Evolutionary conservation across 164 flowering plant species (phyloP).

Genomic region (Aristolochia contorta): DNA sequence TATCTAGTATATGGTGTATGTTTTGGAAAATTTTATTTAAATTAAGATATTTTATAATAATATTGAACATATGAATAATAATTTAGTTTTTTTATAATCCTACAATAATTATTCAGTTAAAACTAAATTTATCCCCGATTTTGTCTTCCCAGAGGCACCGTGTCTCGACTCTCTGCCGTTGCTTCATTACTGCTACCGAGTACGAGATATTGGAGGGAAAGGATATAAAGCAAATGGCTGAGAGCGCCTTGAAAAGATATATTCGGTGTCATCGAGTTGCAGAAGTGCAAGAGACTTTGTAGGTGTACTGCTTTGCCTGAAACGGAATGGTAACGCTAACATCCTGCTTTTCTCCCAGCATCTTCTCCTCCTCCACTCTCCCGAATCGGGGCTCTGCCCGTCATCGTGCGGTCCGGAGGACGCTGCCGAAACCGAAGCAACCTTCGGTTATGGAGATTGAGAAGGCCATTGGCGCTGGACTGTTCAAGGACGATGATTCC

Average conservation of each 20-base stretch:
- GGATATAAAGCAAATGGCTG: neutral
- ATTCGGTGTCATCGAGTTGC: neutral
- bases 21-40: no score
- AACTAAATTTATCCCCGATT: no score
- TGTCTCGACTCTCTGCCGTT: no score
- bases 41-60: no score
- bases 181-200: no score
- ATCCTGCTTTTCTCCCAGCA: neutral
- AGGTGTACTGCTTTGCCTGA: neutral
- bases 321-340: neutral
- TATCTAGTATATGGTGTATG: no score
- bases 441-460: constrained; percentile 55
- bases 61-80: no score
- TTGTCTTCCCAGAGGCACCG: no score
- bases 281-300: neutral
- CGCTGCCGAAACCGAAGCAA: constrained; percentile 5
- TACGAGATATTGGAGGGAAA: neutral
- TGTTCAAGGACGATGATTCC: constrained; percentile 33
- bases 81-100: no score
- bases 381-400: neutral
- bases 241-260: neutral
- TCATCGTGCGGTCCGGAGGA: neutral
- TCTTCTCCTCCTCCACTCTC: constrained; percentile 1
- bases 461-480: constrained; percentile 63
- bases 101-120: no score